Evolutionary conservation across 169 alveolate genomes (phyloP).

Genomic region (Plasmodium vinckei): DNA sequence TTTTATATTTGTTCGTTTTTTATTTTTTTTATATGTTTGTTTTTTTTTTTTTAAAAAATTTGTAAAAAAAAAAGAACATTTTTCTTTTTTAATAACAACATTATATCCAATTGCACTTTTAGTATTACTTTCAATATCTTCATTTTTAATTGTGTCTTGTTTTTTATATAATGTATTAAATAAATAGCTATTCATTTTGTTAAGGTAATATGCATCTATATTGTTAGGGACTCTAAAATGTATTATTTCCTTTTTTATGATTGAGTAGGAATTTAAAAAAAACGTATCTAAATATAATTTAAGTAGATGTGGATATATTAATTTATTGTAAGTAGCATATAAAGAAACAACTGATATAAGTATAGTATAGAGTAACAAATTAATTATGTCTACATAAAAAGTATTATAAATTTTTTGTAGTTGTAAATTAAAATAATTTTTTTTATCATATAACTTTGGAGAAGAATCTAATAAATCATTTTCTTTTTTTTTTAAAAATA

Average conservation of each 20-base stretch:
- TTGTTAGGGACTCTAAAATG: slow-evolving; percentile 72
- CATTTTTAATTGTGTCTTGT: slow-evolving; percentile 22
- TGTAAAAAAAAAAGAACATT: slow-evolving; percentile 22
- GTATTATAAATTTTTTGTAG: slow-evolving; percentile 15
- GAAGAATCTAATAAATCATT: not conserved
- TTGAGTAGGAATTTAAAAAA: slow-evolving; percentile 55
- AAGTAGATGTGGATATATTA: slow-evolving; percentile 63
- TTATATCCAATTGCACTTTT: slow-evolving; percentile 74
- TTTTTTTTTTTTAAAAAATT: slow-evolving; percentile 17
- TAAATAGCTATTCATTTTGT: slow-evolving; percentile 67
- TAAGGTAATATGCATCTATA: slow-evolving; percentile 65
- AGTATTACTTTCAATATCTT: slow-evolving; percentile 67
- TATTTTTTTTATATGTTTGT: slow-evolving; percentile 13
- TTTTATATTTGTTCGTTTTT: too few relatives aligned
- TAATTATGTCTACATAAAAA: slow-evolving; percentile 38
- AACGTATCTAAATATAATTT: slow-evolving; percentile 48
- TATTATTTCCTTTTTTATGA: slow-evolving; percentile 60
- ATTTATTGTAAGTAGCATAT: slow-evolving; percentile 60
- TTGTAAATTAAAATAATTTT: slow-evolving; percentile 55
- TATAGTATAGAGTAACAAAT: slow-evolving; percentile 41
- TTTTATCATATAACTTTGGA: slow-evolving; percentile 14
- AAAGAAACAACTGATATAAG: slow-evolving; percentile 15
- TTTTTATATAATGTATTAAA: slow-evolving; percentile 62
- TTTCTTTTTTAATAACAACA: slow-evolving; percentile 74
- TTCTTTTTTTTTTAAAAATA: slow-evolving; percentile 24